A percentile compares a stretch with the other conserved stretches of the same genome.
These are phyloP conservation scores for Tetrahymena borealis DNA, from an alignment of 73 alveolate genomes.

Conservation along the genomic window DNA sequence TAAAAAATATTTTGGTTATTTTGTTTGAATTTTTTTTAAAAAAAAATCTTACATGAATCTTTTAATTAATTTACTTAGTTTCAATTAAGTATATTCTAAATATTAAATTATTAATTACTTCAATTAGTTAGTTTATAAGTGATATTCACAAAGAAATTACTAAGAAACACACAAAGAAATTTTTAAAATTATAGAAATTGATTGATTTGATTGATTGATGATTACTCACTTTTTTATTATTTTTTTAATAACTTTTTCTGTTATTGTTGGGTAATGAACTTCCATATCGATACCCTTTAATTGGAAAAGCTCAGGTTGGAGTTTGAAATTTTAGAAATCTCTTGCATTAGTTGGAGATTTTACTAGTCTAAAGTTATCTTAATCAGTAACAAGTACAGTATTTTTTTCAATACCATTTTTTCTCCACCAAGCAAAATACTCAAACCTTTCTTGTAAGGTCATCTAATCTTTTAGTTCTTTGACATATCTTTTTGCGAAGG, in stretches of 20 bases:
- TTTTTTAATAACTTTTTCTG: background rate
- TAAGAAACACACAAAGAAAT: too few species aligned
- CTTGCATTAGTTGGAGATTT: background rate
- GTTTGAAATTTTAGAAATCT: background rate
- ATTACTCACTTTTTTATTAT: background rate
- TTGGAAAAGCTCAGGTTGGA: background rate
- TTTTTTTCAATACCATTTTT: background rate
- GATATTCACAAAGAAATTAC: too few species aligned
- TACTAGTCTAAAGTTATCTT: background rate
- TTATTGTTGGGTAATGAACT: background rate
- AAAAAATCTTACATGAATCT: too few species aligned
- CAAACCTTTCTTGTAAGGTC: background rate
- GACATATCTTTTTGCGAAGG: background rate
- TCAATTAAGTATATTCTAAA: too few species aligned
- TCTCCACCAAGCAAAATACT: background rate
- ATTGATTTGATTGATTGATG: background rate
- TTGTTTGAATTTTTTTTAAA: too few species aligned
- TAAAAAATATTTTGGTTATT: too few species aligned
- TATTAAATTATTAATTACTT: too few species aligned
- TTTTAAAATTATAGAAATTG: too few species aligned
- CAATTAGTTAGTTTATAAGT: too few species aligned
- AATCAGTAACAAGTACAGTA: background rate
- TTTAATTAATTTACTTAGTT: too few species aligned
- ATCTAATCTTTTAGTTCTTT: background rate
- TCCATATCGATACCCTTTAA: background rate